phyloP scores from a whole-genome alignment of 257 asterid species.

The Solanum rostratum region DNA sequence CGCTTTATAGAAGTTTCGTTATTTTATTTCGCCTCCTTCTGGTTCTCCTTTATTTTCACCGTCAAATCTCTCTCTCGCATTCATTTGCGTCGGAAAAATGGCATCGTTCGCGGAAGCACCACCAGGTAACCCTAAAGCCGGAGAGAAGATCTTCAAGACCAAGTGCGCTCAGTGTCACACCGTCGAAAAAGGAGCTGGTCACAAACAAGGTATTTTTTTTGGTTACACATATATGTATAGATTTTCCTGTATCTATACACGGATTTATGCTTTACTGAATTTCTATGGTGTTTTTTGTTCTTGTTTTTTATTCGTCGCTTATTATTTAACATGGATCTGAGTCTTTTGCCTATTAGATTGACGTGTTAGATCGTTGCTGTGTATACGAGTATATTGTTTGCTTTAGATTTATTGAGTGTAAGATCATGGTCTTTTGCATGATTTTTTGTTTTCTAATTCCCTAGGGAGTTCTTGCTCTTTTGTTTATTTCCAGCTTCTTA shows the following conservation, averaged over 20 bases:
- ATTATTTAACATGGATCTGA: background rate
- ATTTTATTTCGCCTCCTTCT: background rate
- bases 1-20: background rate
- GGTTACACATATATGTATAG: background rate
- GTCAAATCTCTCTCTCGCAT: background rate
- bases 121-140: slow-evolving; percentile 43
- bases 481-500: background rate
- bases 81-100: slow-evolving; percentile 20
- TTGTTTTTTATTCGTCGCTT: background rate
- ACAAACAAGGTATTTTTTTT: slow-evolving; percentile 61
- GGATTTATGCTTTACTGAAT: background rate
- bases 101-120: slow-evolving; percentile 74
- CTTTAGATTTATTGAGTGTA: background rate
- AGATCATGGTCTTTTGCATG: background rate
- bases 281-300: background rate
- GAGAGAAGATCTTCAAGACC: slow-evolving; percentile 79
- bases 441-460: background rate
- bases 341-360: background rate
- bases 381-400: background rate
- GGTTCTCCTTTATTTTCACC: background rate
- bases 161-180: slow-evolving; percentile 95
- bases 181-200: slow-evolving; percentile 87
- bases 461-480: background rate
- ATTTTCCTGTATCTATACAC: background rate
- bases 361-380: background rate